Evolutionary conservation across 2,329 filamentous ascomycete species (phyloP).

Genomic region (Hymenoscyphus infarciens): DNA sequence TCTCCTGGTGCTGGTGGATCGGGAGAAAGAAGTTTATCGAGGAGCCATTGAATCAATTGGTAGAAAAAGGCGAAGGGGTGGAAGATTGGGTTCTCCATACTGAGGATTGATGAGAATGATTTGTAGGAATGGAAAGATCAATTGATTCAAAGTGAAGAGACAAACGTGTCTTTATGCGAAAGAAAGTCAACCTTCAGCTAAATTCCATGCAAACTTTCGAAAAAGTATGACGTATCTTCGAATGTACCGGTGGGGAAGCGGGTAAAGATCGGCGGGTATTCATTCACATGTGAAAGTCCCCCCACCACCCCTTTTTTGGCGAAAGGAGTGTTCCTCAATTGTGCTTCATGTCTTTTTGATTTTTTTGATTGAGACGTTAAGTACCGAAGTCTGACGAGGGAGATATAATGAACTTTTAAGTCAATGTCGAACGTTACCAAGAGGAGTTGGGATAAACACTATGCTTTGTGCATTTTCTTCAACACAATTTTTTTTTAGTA

Average conservation of each 20-base stretch:
- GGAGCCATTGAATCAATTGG: conserved; percentile 60
- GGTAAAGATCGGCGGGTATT: not conserved
- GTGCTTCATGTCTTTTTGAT: not conserved
- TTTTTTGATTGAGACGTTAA: too few species aligned
- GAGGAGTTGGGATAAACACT: too few species aligned
- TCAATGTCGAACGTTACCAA: too few species aligned
- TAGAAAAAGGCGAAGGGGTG: conserved; percentile 60
- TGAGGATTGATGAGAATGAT: not conserved
- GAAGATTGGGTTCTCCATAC: conserved; percentile 40
- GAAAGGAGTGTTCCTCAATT: not conserved
- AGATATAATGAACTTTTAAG: too few species aligned
- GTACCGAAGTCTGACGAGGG: too few species aligned
- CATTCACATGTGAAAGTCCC: not conserved
- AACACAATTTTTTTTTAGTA: too few species aligned
- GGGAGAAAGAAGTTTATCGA: conserved; percentile 65
- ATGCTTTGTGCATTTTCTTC: too few species aligned
- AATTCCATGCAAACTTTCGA: not conserved
- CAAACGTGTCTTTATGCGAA: not conserved
- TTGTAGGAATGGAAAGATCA: not conserved
- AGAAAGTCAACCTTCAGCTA: not conserved
- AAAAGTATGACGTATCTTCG: not conserved
- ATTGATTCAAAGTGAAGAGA: not conserved
- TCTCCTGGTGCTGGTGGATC: conserved; percentile 58
- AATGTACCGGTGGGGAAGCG: not conserved
- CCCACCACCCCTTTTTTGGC: not conserved